Evolutionary conservation across 2,329 filamentous ascomycete genomes (phyloP), one percentile per base, ranked within the genome.

Genomic region (Aspergillus proliferans): DNA sequence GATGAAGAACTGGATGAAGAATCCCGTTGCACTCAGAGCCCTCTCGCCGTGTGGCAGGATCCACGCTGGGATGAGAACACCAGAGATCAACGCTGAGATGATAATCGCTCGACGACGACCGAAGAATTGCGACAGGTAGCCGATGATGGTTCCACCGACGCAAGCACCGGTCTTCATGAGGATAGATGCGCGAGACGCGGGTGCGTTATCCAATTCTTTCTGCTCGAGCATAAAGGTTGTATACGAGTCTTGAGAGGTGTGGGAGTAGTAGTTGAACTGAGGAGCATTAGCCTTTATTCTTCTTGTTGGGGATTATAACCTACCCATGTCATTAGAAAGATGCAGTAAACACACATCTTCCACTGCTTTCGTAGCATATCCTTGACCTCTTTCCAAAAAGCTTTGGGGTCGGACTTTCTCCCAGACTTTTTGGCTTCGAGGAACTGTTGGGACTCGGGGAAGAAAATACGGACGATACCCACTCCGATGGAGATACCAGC

Each of bases 181-280:
- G 57, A 91, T 90, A n/a, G 81, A 85, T 14, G 86, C 86, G n/a
- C 85, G 81, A 6, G 79, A 85, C 4, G 86, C 84, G 1, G 76
- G 76, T 1, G 72, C 62, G 59, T 87, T 85, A 47, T 76, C 61
- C 50, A 91, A 76, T 54, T 83, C 81, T 69, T 91, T 90, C 58
- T 88, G 78, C 4, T 77, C 78, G 36, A 85, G 75, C 84, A 91
- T 86, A 64, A 90, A 89, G 3, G 87, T 90, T 0, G 87, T 89
- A 72, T 90, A 91, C 44, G 80, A 85, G 71, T 92, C 87, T 66
- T 92, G 87, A 21, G 82, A 85, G 1, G 86, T 88, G 73, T 92
- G 87, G 45, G 84, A 86, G 72, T 87, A 89, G 67, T 77, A 83
- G 70, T 84, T 84, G 73, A 83, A 83, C 65, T 64, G 28, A 5